Percentiles rank a stretch among this genome's conserved stretches.
phyloP scores from a whole-genome alignment of 768 basidiomycete species.

The Hypholoma fasciculare region DNA sequence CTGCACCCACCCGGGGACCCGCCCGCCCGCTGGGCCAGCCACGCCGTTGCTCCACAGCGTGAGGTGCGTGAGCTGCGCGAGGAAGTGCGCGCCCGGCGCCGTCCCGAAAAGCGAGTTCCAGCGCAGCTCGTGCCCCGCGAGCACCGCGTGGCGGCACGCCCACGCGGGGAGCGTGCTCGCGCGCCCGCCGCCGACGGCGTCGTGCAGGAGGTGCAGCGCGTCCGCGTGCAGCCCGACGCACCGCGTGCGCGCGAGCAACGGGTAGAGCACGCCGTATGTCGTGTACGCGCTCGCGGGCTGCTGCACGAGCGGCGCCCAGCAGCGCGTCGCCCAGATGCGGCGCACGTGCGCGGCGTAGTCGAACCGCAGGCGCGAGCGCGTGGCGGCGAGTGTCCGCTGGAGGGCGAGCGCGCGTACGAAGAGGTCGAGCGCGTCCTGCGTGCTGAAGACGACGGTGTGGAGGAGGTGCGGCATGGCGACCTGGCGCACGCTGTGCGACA shows the following conservation, averaged over 20 bases:
- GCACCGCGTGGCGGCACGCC: constrained; percentile 29
- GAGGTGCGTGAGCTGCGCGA: constrained; percentile 37
- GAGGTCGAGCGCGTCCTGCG: constrained; percentile 23
- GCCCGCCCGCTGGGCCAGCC: constrained; percentile 10
- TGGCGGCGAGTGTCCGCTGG: constrained; percentile 19
- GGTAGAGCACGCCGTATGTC: constrained; percentile 23
- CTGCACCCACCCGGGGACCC: constrained; percentile 15
- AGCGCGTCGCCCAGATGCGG: constrained; percentile 34
- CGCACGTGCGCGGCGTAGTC: constrained; percentile 31
- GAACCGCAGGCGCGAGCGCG: constrained; percentile 23
- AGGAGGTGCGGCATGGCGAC: constrained; percentile 38
- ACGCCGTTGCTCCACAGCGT: constrained; percentile 24
- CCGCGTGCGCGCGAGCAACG: constrained; percentile 28
- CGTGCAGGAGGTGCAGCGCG: constrained; percentile 35
- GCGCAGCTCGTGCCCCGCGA: constrained; percentile 28
- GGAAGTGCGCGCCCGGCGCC: constrained; percentile 29
- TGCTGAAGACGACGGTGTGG: constrained; percentile 34
- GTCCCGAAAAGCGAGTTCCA: constrained; percentile 34
- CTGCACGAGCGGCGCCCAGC: constrained; percentile 24
- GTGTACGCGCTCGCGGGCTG: constrained; percentile 10
- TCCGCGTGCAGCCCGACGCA: constrained; percentile 31
- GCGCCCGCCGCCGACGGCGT: constrained; percentile 23
- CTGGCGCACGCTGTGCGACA: constrained; percentile 32
- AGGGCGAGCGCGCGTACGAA: constrained; percentile 32
- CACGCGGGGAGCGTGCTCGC: constrained; percentile 16